Base-by-base conservation (phyloP, 2,329 filamentous ascomycete genomes). In the Diplocarpon rosae region DNA sequence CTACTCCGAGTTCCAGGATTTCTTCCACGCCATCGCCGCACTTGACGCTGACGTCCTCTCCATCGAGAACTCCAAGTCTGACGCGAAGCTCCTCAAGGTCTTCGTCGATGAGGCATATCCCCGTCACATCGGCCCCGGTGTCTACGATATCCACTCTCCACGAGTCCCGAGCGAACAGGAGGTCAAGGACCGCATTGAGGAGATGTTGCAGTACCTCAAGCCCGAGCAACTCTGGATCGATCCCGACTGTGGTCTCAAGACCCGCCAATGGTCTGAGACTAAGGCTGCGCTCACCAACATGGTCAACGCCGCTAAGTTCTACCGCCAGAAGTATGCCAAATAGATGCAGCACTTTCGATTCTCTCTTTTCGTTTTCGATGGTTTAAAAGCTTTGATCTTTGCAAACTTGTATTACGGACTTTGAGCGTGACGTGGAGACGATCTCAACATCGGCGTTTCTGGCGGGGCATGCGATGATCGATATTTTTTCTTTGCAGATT, bases 1-100 rank as follows among this genome's bases (percentile, higher is more conserved):
- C 71, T 98, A 98, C 83, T 96, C 92, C 42, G 92, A 98, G 78
- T 98, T 98, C 86, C 92, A 98, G 75, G 92, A 98, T 77, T 98
- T 98, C 80, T 98, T 98, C 88, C 87, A 96, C 72, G 92, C 92
- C 71, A 98, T 98, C 61, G 87, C 92, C 55, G 90, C 92, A 51
- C 83, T 98, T 55, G 92, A 98, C 66, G 90, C 92, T 53, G 92
- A 98, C 70, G 92, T 98, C 53, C 82, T 98, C 62, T 94, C 86
- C 65, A 98, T 98, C 61, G 92, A 98, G 83, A 98, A 98, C 86
- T 93, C 85, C 84, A 98, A 98, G 84, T 94, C 86, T 61, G 92
- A 98, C 63, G 92, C 92, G 65, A 98, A 98, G 84, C 83, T 98
- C 59, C 84, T 98, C 66, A 85, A 90, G 72, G 92, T 98, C 69